These are phyloP conservation scores for Zasmidium angulare DNA, from an alignment of 2,329 filamentous ascomycete species.

Conservation along the genomic window DNA sequence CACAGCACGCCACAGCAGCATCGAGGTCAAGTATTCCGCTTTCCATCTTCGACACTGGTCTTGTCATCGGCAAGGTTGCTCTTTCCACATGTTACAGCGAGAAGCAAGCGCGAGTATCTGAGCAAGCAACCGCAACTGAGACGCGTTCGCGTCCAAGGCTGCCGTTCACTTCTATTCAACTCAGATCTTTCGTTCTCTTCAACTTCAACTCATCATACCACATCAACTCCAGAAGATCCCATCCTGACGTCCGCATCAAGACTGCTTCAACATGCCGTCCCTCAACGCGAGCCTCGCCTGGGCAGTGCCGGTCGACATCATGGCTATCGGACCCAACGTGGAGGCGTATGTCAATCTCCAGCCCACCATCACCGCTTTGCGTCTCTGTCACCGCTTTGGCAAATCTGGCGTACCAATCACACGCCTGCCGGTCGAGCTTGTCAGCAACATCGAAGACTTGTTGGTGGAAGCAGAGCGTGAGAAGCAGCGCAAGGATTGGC, in stretches of 20 bases:
- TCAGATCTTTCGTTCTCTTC: too few relatives aligned
- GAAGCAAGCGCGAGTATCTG: too few relatives aligned
- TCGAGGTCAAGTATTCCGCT: too few relatives aligned
- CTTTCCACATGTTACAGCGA: too few relatives aligned
- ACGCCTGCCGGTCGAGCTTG: conserved; percentile 13
- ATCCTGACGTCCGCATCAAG: neutral
- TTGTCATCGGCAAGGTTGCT: too few relatives aligned
- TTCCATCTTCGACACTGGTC: too few relatives aligned
- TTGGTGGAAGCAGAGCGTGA: conserved; percentile 1
- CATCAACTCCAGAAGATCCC: neutral
- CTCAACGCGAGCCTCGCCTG: conserved; percentile 5
- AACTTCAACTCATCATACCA: neutral
- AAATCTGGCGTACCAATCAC: conserved; percentile 10
- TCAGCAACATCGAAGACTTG: conserved; percentile 10
- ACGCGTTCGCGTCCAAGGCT: too few relatives aligned
- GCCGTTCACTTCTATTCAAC: too few relatives aligned
- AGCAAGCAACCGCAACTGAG: too few relatives aligned
- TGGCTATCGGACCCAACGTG: conserved; percentile 10
- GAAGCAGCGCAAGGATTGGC: neutral
- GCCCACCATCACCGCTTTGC: conserved; percentile 7
- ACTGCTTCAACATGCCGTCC: conserved; percentile 2
- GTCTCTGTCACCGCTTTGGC: conserved; percentile 17
- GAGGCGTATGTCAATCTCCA: conserved; percentile 12
- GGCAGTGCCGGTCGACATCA: conserved; percentile 10
- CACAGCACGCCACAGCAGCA: too few relatives aligned